phyloP scores from a whole-genome alignment of 2,329 filamentous ascomycete species.

The Pleoardoris graminearum region DNA sequence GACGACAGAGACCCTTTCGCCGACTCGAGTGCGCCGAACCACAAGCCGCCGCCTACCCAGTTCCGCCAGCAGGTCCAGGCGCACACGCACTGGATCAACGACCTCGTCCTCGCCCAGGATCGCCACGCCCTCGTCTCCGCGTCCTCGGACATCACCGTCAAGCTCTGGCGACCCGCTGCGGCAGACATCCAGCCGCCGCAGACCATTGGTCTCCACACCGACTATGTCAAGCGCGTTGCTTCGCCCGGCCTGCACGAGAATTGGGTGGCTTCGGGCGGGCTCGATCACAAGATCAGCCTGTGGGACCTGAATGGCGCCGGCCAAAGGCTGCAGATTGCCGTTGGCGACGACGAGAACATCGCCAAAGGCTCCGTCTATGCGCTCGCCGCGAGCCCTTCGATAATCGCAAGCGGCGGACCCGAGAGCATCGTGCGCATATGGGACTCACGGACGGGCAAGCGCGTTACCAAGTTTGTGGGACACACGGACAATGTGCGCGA shows the following conservation, averaged over 20 bases:
- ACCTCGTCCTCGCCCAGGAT: slow-evolving; percentile 78
- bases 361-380: slow-evolving; percentile 97
- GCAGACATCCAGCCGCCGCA: slow-evolving; percentile 66
- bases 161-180: slow-evolving; percentile 80
- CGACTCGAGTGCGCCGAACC: slow-evolving; percentile 36
- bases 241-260: slow-evolving; percentile 70
- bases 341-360: slow-evolving; percentile 75
- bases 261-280: slow-evolving; percentile 92
- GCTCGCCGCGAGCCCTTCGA: slow-evolving; percentile 74
- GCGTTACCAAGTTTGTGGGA: slow-evolving; percentile 93
- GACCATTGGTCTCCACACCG: slow-evolving; percentile 88
- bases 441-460: slow-evolving; percentile 85
- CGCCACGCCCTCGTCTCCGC: slow-evolving; percentile 82
- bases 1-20: slow-evolving; percentile 49
- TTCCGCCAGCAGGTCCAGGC: slow-evolving; percentile 71
- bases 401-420: slow-evolving; percentile 89
- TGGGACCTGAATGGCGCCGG: slow-evolving; percentile 92
- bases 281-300: slow-evolving; percentile 87
- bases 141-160: slow-evolving; percentile 92
- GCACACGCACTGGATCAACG: slow-evolving; percentile 96
- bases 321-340: slow-evolving; percentile 83
- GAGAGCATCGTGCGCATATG: slow-evolving; percentile 92
- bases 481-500: slow-evolving; percentile 94
- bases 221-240: slow-evolving; percentile 95
- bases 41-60: slow-evolving; percentile 53